Evolutionary conservation across 306 rosid species (phyloP), one percentile per base, ranked within the genome.

Genomic region (Ochetophila trinervis): DNA sequence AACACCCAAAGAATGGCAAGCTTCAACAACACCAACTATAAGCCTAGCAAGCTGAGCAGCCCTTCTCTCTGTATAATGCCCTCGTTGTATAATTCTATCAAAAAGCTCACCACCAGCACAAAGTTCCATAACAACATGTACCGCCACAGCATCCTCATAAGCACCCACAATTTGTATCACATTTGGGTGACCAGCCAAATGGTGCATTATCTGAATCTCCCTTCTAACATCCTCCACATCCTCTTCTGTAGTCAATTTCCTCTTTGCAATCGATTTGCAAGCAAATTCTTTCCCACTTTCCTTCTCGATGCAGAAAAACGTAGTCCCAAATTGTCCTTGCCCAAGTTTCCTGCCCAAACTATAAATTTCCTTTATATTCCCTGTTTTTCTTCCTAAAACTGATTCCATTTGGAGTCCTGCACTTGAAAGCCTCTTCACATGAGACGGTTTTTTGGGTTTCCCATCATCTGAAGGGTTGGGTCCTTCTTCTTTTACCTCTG

Each of bases 191-290:
- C 97, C 99, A 1, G 87, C 91, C 73, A 93, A 69, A 63, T 90
- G 99, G 62, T 93, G 99, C 99, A 93, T 90, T 74, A 93, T 90
- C 83, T 77, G 89, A 77, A 93, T 93, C 80, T 93, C 99, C 81
- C 97, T 87, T 62, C 94, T 76, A 6, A 93, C 91, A 74, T 93
- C 99, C 48, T 93, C 94, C 44, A 93, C 91, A 65, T 93, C 99
- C 65, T 87, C 99, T n/a, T 84, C 80, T 3, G 88, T 82, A 17
- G 88, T 81, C 82, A 93, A 52, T 60, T 86, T 93, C 73, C 97
- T 77, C 86, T 90, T 93, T 6, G 91, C 87, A 50, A 93, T 93
- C 0, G 99, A 77, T 67, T 93, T 93, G 72, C 99, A 93, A 8
- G 99, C 97, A 50, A 73, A 86, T 17, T 87, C 90, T 19, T 73